These are phyloP conservation scores for Rhizopogon vulgaris DNA, from an alignment of 768 basidiomycete genomes.

Conservation along the genomic window DNA sequence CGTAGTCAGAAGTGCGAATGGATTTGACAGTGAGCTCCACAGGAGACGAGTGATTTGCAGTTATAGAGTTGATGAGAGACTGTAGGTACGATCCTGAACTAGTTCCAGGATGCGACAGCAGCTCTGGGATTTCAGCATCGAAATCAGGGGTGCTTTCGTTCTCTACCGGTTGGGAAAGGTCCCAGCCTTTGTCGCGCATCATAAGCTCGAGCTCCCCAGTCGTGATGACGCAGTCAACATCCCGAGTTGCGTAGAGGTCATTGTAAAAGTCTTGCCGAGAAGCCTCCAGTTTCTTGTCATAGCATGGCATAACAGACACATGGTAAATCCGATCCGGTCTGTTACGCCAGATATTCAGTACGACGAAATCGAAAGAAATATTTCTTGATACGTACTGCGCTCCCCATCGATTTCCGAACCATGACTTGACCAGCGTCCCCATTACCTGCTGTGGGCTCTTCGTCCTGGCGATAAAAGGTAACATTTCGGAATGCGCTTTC, in stretches of 20 bases:
- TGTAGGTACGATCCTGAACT: slow-evolving; percentile 93
- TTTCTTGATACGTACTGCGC: slow-evolving; percentile 48
- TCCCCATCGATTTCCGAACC: slow-evolving; percentile 66
- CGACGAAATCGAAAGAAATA: background rate
- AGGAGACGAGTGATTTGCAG: slow-evolving; percentile 33
- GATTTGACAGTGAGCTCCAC: slow-evolving; percentile 48
- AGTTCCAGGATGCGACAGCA: slow-evolving; percentile 74
- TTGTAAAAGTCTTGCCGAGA: slow-evolving; percentile 91
- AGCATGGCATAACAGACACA: slow-evolving; percentile 97
- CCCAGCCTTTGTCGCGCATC: slow-evolving; percentile 77
- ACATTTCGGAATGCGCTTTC: slow-evolving; percentile 90
- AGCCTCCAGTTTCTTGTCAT: slow-evolving; percentile 99
- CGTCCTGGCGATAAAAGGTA: slow-evolving; percentile 82
- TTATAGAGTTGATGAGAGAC: slow-evolving; percentile 58
- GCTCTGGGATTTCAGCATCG: slow-evolving; percentile 50
- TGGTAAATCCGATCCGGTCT: slow-evolving; percentile 91
- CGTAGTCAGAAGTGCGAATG: slow-evolving; percentile 72
- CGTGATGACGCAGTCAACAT: slow-evolving; percentile 96
- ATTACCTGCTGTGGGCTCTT: slow-evolving; percentile 94
- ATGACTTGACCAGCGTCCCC: slow-evolving; percentile 89
- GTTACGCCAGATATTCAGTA: slow-evolving; percentile 7
- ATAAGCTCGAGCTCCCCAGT: slow-evolving; percentile 90
- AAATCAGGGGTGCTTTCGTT: slow-evolving; percentile 37
- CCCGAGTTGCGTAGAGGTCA: slow-evolving; percentile 73
- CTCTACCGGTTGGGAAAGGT: slow-evolving; percentile 53